phyloP scores from a whole-genome alignment of 1,284 basidiomycete genomes.

The Vanrija pseudolonga region DNA sequence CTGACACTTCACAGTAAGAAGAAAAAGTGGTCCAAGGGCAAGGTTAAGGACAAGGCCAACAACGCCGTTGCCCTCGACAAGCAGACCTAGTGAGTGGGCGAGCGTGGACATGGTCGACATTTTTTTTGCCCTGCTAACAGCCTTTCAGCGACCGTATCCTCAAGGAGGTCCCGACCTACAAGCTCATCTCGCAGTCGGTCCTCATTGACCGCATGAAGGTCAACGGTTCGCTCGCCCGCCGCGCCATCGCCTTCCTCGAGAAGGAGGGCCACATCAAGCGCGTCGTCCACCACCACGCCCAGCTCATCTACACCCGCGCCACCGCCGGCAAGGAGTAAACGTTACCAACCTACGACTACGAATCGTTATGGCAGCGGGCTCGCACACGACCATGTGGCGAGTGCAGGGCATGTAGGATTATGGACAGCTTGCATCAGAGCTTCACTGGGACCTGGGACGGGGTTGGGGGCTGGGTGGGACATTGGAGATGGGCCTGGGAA shows the following conservation, averaged over 20 bases:
- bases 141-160: constrained; percentile 85
- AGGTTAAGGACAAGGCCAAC: constrained; percentile 98
- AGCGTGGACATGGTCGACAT: background rate
- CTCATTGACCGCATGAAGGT: constrained; percentile 88
- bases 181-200: constrained; percentile 95
- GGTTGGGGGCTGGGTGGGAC: background rate
- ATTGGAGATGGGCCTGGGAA: background rate
- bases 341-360: background rate
- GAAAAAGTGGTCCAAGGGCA: constrained; percentile 99
- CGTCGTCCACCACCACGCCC: constrained; percentile 91
- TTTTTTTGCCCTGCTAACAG: constrained; percentile 26
- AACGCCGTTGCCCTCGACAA: constrained; percentile 87
- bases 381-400: background rate
- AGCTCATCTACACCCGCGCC: constrained; percentile 68
- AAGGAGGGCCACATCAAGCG: constrained; percentile 94
- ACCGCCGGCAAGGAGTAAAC: constrained; percentile 46
- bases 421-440: constrained; percentile 5
- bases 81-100: constrained; percentile 49
- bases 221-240: constrained; percentile 90
- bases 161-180: constrained; percentile 99
- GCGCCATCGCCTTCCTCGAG: constrained; percentile 90
- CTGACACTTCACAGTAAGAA: constrained; percentile 63
- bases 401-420: constrained; percentile 13
- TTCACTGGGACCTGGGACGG: background rate
- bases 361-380: background rate